Percentiles rank a stretch among this genome's conserved stretches.
phyloP scores from a whole-genome alignment of 208 protist species.

The Lotmaria passim region DNA sequence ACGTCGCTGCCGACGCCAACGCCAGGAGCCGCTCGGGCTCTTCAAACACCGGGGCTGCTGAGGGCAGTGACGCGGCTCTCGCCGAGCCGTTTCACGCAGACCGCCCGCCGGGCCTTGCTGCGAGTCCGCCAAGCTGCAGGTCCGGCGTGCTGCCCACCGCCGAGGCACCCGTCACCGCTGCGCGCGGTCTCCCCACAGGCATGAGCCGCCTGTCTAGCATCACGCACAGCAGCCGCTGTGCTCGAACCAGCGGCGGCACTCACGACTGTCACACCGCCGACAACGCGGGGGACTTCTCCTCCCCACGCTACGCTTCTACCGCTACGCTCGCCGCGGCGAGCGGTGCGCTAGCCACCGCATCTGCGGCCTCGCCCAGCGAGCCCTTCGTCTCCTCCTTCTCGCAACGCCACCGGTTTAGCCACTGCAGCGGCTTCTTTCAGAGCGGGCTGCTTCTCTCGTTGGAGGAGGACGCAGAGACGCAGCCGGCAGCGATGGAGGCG shows the following conservation, averaged over 20 bases:
- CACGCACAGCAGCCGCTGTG: background rate
- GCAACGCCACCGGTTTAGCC: background rate
- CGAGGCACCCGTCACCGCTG: background rate
- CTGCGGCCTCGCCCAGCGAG: background rate
- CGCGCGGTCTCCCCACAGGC: background rate
- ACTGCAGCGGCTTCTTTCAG: slow-evolving; percentile 25
- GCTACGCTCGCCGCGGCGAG: background rate
- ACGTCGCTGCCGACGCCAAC: too few species aligned
- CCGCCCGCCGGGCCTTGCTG: background rate
- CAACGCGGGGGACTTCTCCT: too few species aligned
- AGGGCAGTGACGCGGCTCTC: background rate
- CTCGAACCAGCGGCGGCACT: too few species aligned
- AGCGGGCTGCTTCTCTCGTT: slow-evolving; percentile 28
- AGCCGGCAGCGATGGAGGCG: slow-evolving; percentile 28
- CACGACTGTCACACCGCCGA: slow-evolving; percentile 3
- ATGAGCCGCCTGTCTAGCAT: slow-evolving; percentile 2
- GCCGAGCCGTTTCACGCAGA: background rate
- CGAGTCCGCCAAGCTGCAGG: background rate
- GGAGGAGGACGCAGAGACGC: slow-evolving; percentile 29
- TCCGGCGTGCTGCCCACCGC: background rate
- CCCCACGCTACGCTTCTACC: too few species aligned
- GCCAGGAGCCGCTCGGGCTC: background rate
- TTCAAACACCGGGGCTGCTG: background rate
- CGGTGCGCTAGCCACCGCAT: slow-evolving; percentile 2
- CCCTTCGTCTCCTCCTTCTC: background rate